These are phyloP conservation scores for Monosporozyma aerobia DNA, from an alignment of 805 yeast genomes.

Conservation along the genomic window DNA sequence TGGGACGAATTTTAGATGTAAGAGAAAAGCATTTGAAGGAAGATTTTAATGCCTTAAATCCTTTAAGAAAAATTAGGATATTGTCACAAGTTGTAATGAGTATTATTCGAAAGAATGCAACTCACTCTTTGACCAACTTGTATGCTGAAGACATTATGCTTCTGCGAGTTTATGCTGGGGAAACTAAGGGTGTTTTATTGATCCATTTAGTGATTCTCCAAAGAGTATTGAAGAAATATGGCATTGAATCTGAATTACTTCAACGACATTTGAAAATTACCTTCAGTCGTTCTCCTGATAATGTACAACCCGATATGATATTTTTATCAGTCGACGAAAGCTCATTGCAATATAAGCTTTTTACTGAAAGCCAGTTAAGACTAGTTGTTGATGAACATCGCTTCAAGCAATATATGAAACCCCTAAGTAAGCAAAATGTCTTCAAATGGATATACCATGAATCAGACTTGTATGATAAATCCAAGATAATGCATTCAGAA, in stretches of 20 bases:
- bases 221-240: neutral
- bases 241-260: neutral
- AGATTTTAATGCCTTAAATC: neutral
- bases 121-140: too few relatives aligned
- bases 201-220: conserved; percentile 19
- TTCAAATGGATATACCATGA: neutral
- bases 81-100: neutral
- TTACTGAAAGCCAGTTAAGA: neutral
- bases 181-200: conserved; percentile 17
- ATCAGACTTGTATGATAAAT: neutral
- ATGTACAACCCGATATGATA: neutral
- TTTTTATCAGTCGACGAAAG: neutral
- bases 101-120: neutral
- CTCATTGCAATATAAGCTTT: neutral
- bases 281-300: neutral
- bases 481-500: neutral
- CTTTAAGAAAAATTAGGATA: neutral
- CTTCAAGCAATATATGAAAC: neutral
- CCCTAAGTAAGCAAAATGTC: neutral
- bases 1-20: conserved; percentile 6
- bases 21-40: conserved; percentile 5
- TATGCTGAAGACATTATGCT: conserved; percentile 17
- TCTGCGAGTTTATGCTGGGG: conserved; percentile 21
- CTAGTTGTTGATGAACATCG: neutral
- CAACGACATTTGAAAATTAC: neutral